Evolutionary conservation across 2,329 filamentous ascomycete genomes (phyloP).

Genomic region (Leptographium procerum): DNA sequence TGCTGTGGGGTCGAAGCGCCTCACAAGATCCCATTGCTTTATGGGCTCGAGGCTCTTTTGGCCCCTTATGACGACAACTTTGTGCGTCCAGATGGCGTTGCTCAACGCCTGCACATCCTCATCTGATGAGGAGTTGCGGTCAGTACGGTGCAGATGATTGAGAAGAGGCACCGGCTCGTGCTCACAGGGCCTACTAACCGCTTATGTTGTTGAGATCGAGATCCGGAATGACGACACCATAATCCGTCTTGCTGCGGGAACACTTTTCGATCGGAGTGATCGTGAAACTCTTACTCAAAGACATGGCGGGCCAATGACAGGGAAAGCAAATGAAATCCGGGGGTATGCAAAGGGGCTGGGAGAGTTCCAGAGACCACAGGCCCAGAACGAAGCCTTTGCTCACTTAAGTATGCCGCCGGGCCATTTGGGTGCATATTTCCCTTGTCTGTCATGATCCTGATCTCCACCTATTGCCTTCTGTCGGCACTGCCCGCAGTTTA

Average conservation of each 20-base stretch:
- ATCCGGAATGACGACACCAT: conserved; percentile 24
- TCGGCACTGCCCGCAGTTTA: neutral
- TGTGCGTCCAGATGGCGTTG: conserved; percentile 30
- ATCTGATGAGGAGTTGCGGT: conserved; percentile 14
- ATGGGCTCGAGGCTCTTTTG: conserved; percentile 27
- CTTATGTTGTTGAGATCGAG: conserved; percentile 26
- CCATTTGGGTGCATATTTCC: no score
- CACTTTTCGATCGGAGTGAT: conserved; percentile 18
- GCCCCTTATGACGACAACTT: conserved; percentile 30
- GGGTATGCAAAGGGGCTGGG: no score
- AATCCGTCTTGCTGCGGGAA: conserved; percentile 24
- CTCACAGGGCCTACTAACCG: conserved; percentile 12
- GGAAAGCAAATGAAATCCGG: neutral
- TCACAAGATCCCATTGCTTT: conserved; percentile 34
- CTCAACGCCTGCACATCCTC: conserved; percentile 23
- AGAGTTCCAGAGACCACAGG: no score
- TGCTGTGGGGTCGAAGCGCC: conserved; percentile 29
- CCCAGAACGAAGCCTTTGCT: no score
- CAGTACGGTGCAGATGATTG: neutral
- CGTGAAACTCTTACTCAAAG: conserved; percentile 24
- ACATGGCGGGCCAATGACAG: neutral
- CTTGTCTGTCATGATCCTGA: no score
- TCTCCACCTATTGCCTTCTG: neutral
- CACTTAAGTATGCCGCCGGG: neutral
- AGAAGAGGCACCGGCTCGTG: neutral